Base-by-base conservation (phyloP, 2,329 filamentous ascomycete genomes). In the Coniella lustricola region DNA sequence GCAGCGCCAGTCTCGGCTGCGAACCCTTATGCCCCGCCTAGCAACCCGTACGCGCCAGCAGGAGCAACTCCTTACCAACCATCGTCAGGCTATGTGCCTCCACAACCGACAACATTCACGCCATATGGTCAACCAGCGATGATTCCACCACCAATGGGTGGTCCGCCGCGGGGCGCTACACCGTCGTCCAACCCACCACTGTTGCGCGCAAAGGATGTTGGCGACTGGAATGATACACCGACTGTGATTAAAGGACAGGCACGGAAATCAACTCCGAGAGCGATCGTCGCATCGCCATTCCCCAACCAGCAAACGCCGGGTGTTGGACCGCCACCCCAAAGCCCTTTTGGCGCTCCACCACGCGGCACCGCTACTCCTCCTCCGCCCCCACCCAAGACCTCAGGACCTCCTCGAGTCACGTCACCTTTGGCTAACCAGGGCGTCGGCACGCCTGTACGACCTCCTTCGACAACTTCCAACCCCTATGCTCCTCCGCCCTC, bases 161-260 rank as follows among this genome's bases (percentile, higher is more conserved):
- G 60, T n/a, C 61, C 65, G 13, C 62, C 72, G 45, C 80, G 85
- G 54, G 81, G 79, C 52, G 75, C 79, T 21, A 82, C 81, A 32
- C 77, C 83, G n/a, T 84, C 87, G 14, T 75, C 79, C 12, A 75
- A 76, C 20, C 74, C 81, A 35, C 83, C 89, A 18, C 81, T 87
- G 16, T 80, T 87, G 9, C 82, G 81, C 60, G 73, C 79, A 49
- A 84, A 82, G 61, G 84, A 85, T 55, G 83, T 84, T 54, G 80
- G 84, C 22, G 85, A 87, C 58, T 98, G 93, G 93, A 98, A 98
- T 58, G 93, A 98, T 65, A 85, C 94, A 44, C 93, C 93, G 1
- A 78, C 95, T 59, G 86, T 97, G 39, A 76, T 80, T 39, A 88
- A 91, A 70, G 76, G 85, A n/a, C 77, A 79, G 13, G 77, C 84